Conservation (phyloP, 2,329 filamentous ascomycete species). For the Phaeophleospora eucalypticola region DNA sequence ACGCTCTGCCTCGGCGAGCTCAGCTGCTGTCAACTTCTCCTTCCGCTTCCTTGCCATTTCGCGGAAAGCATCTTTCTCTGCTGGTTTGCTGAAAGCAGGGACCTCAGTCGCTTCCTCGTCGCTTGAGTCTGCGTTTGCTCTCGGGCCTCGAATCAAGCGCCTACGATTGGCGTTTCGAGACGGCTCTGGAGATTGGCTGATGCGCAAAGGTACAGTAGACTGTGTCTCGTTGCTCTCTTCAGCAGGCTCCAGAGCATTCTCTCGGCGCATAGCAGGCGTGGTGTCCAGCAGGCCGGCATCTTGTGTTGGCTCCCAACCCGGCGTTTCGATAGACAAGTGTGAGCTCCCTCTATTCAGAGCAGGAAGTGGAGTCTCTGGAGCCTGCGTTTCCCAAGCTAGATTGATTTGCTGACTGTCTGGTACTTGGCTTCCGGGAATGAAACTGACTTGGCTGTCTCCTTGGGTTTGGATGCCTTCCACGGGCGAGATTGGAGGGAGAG, state of each 20-base stretch:
- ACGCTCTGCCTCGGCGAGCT: constrained; percentile 57
- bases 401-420: constrained; percentile 34
- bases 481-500: constrained; percentile 22
- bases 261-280: constrained; percentile 15
- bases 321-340: constrained; percentile 26
- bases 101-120: constrained; percentile 38
- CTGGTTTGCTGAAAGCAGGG: constrained; percentile 1
- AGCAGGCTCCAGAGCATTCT: constrained; percentile 17
- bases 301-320: constrained; percentile 34
- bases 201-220: constrained; percentile 29
- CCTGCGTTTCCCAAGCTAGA: constrained; percentile 34
- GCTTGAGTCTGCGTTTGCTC: constrained; percentile 42
- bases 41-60: constrained; percentile 64
- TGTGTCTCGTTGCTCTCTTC: constrained; percentile 28
- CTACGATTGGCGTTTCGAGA: constrained; percentile 48
- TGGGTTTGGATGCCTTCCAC: constrained; percentile 13
- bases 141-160: constrained; percentile 44
- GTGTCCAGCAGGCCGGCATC: constrained; percentile 30
- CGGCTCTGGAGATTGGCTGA: constrained; percentile 30
- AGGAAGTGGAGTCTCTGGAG: constrained; percentile 29
- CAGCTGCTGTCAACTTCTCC: constrained; percentile 38
- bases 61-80: constrained; percentile 56
- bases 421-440: constrained; percentile 23
- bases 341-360: constrained; percentile 19
- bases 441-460: constrained; percentile 16